Conservation (phyloP, 1,139 yeast genomes). For the Scheffersomyces segobiensis region DNA sequence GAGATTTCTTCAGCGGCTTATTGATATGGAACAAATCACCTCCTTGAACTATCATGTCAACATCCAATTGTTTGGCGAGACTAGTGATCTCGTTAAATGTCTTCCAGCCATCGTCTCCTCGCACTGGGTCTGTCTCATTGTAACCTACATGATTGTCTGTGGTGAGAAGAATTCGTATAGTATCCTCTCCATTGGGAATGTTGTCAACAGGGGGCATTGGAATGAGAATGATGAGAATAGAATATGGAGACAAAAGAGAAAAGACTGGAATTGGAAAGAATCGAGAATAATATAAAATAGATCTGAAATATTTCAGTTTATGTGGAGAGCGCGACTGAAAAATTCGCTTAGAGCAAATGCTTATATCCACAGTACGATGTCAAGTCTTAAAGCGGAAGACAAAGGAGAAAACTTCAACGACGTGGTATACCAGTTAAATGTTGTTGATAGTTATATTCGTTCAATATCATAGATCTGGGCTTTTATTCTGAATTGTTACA, state of each 20-base stretch:
- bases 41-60: conserved; percentile 87
- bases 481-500: neutral
- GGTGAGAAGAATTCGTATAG: conserved; percentile 76
- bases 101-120: conserved; percentile 87
- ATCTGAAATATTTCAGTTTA: neutral
- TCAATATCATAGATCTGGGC: neutral
- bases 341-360: neutral
- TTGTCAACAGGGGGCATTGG: conserved; percentile 3
- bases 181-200: conserved; percentile 46
- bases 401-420: neutral
- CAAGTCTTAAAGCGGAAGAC: neutral
- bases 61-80: conserved; percentile 70
- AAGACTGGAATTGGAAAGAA: no score
- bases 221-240: neutral
- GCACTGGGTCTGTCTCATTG: conserved; percentile 82
- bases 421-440: neutral
- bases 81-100: conserved; percentile 83
- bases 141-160: conserved; percentile 98
- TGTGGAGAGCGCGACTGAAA: neutral
- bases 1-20: conserved; percentile 82
- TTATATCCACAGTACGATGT: neutral
- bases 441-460: no score
- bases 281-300: neutral
- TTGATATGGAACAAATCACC: conserved; percentile 93
- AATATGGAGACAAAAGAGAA: no score